These are phyloP conservation scores for Cercospora sojina DNA, from an alignment of 2,329 filamentous ascomycete genomes.

Conservation along the genomic window DNA sequence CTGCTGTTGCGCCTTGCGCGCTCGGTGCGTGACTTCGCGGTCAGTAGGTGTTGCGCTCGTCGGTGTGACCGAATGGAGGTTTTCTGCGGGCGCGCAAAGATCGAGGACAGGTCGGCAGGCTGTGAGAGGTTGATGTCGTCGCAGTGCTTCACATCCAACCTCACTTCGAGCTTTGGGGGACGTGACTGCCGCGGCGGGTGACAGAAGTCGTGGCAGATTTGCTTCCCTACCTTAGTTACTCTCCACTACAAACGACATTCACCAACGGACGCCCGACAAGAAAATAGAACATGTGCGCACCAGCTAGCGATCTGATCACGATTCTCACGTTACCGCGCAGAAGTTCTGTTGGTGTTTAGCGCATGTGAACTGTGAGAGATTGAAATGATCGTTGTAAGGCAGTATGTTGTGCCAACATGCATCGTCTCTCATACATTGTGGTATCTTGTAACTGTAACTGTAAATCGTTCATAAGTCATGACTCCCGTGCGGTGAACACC, in stretches of 20 bases:
- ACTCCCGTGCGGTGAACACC: conserved; percentile 13
- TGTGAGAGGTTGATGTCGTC: background rate
- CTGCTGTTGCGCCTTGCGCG: background rate
- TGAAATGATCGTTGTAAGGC: background rate
- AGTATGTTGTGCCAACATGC: background rate
- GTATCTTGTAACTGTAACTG: background rate
- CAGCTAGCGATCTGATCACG: background rate
- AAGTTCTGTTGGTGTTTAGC: background rate
- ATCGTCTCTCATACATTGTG: background rate
- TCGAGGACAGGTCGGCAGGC: background rate
- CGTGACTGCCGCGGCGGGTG: background rate
- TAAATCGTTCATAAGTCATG: conserved; percentile 3
- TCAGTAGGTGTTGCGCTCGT: background rate
- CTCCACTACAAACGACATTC: background rate
- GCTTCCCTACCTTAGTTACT: background rate
- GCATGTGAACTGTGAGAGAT: background rate
- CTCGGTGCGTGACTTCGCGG: background rate
- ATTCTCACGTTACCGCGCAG: background rate
- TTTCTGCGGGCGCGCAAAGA: background rate
- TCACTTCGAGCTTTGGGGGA: background rate
- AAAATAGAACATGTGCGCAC: background rate
- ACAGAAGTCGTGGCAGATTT: background rate
- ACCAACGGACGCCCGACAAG: background rate
- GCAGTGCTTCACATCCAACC: background rate
- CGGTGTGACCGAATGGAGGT: background rate